Conservation (phyloP, 1,139 yeast genomes). For the Eremothecium cymbalariae region DNA sequence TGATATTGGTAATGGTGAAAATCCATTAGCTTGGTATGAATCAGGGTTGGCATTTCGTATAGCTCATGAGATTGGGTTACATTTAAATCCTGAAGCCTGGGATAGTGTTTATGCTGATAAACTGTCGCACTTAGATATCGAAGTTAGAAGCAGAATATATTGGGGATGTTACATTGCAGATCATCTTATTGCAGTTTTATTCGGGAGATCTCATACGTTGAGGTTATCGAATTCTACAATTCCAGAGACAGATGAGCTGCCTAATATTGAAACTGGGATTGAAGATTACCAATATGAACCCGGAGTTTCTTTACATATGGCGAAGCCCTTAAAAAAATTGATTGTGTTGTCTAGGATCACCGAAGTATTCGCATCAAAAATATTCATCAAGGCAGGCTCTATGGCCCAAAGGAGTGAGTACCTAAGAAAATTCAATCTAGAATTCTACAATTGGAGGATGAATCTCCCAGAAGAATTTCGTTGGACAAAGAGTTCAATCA, state of each 20-base stretch:
- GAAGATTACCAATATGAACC: conserved; percentile 34
- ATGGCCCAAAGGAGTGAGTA: conserved; percentile 21
- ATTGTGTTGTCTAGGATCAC: conserved; percentile 47
- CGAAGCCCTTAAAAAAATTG: conserved; percentile 41
- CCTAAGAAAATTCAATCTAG: conserved; percentile 38
- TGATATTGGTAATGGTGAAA: conserved; percentile 49
- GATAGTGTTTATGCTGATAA: conserved; percentile 27
- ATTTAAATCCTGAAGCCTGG: conserved; percentile 52
- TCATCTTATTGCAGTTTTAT: conserved; percentile 46
- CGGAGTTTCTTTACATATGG: conserved; percentile 28
- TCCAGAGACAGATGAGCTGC: conserved; percentile 51
- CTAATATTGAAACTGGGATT: conserved; percentile 45
- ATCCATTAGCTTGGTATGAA: conserved; percentile 54
- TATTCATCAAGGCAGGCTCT: conserved; percentile 22
- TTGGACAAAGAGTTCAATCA: conserved; percentile 39
- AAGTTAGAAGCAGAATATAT: conserved; percentile 49
- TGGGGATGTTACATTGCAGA: conserved; percentile 61
- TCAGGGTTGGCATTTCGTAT: conserved; percentile 55
- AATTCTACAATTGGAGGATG: conserved; percentile 42
- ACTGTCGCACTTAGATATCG: conserved; percentile 35
- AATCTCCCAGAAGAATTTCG: conserved; percentile 39
- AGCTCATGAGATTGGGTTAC: conserved; percentile 56
- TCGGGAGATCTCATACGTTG: conserved; percentile 49
- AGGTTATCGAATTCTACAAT: conserved; percentile 49
- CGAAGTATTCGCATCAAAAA: conserved; percentile 38